Evolutionary conservation across 768 basidiomycete genomes (phyloP).

Genomic region (Baorangia bicolor): DNA sequence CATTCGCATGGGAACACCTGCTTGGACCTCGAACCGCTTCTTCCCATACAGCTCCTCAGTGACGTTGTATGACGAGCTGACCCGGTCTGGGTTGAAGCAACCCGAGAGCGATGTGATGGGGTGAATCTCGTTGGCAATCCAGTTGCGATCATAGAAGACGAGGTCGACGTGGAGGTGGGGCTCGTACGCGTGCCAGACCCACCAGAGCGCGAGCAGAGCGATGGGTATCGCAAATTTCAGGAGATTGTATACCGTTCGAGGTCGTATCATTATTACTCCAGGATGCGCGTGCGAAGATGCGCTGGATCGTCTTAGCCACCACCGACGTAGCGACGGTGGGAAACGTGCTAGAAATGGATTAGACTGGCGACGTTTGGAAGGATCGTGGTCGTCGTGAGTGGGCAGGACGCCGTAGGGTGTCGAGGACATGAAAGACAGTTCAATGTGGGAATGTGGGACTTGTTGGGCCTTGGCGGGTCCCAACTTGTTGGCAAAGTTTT

Average conservation of each 20-base stretch:
- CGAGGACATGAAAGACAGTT: constrained; percentile 6
- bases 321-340: neutral
- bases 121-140: constrained; percentile 74
- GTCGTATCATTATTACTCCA: constrained; percentile 15
- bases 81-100: constrained; percentile 65
- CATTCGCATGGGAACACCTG: constrained; percentile 73
- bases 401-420: constrained; percentile 8
- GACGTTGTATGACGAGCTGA: constrained; percentile 69
- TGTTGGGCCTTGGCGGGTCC: no score
- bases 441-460: neutral
- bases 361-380: neutral
- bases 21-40: constrained; percentile 70
- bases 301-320: constrained; percentile 9
- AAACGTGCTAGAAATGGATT: neutral
- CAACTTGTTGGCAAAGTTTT: no score
- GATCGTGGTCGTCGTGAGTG: constrained; percentile 11
- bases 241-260: constrained; percentile 36
- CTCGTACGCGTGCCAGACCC: constrained; percentile 59
- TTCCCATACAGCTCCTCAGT: constrained; percentile 60
- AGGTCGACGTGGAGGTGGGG: constrained; percentile 75
- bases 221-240: constrained; percentile 46
- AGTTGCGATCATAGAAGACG: constrained; percentile 70
- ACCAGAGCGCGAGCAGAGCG: constrained; percentile 28
- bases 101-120: constrained; percentile 61
- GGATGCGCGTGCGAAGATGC: neutral